Evolutionary conservation across 768 basidiomycete genomes (phyloP).

Genomic region (Boletus edulis): DNA sequence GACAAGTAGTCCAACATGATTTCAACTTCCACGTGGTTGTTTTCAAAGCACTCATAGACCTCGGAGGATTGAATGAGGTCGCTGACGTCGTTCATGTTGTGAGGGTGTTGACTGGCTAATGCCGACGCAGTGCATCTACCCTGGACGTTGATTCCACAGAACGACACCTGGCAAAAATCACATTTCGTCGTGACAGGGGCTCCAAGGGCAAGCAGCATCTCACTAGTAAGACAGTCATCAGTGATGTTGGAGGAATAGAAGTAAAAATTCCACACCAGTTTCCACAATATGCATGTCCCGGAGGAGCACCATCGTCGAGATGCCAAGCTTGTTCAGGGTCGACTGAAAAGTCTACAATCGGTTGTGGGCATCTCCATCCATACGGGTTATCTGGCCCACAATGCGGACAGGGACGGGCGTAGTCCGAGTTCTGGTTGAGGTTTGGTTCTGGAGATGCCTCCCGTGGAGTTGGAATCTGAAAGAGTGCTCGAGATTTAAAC

Average conservation of each 20-base stretch:
- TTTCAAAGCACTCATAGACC: conserved; percentile 77
- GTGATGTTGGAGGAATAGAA: neutral
- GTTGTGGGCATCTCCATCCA: conserved; percentile 81
- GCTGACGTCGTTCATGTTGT: conserved; percentile 62
- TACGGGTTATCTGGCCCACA: conserved; percentile 66
- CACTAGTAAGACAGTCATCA: conserved; percentile 40
- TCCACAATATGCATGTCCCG: conserved; percentile 78
- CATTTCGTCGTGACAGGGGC: conserved; percentile 82
- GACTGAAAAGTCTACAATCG: conserved; percentile 66
- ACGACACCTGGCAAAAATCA: conserved; percentile 78
- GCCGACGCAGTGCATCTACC: conserved; percentile 66
- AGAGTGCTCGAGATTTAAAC: neutral
- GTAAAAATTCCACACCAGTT: conserved; percentile 58
- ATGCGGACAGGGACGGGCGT: conserved; percentile 78
- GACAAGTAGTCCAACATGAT: conserved; percentile 80
- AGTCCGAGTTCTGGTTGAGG: conserved; percentile 60
- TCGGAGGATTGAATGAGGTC: conserved; percentile 77
- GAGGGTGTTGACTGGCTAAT: conserved; percentile 60
- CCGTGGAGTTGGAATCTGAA: conserved; percentile 71
- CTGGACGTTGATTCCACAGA: conserved; percentile 79
- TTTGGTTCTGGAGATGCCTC: conserved; percentile 77
- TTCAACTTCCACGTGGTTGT: conserved; percentile 78
- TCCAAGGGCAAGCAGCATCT: conserved; percentile 66
- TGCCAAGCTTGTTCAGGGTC: conserved; percentile 77
- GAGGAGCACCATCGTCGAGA: conserved; percentile 72